phyloP scores from a whole-genome alignment of 2,329 filamentous ascomycete species.

The Hymenoscyphus fructigenus region DNA sequence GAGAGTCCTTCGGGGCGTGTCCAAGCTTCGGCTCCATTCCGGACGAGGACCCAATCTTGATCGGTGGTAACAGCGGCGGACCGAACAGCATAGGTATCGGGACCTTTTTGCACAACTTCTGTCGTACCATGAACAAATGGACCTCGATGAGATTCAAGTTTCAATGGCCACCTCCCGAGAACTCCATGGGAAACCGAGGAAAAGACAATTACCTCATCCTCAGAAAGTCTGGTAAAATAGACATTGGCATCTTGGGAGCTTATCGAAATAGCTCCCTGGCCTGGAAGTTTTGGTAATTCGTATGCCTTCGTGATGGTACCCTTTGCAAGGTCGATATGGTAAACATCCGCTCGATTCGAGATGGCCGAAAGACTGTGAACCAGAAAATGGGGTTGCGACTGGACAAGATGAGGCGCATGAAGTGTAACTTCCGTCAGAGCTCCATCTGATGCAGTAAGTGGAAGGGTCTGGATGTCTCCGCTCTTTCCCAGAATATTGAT shows the following conservation, averaged over 20 bases:
- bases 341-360: conserved; percentile 81
- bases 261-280: conserved; percentile 73
- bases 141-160: conserved; percentile 43
- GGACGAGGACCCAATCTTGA: conserved; percentile 78
- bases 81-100: conserved; percentile 71
- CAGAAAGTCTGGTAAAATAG: conserved; percentile 82
- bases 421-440: conserved; percentile 59
- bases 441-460: conserved; percentile 48
- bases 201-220: conserved; percentile 69
- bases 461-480: conserved; percentile 55
- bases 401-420: conserved; percentile 71
- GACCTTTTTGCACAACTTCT: conserved; percentile 74
- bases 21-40: conserved; percentile 82
- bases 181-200: conserved; percentile 76
- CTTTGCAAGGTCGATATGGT: conserved; percentile 73
- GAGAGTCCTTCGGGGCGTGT: conserved; percentile 77
- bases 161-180: conserved; percentile 70
- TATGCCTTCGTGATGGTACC: conserved; percentile 74
- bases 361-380: conserved; percentile 72
- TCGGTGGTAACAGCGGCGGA: conserved; percentile 67
- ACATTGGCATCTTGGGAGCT: conserved; percentile 78
- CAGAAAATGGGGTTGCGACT: conserved; percentile 78
- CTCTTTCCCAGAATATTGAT: conserved; percentile 66
- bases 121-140: conserved; percentile 68
- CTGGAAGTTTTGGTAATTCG: conserved; percentile 68